These are phyloP conservation scores for Saccharomycopsis sp. DNA, from an alignment of 805 yeast genomes.

Conservation along the genomic window DNA sequence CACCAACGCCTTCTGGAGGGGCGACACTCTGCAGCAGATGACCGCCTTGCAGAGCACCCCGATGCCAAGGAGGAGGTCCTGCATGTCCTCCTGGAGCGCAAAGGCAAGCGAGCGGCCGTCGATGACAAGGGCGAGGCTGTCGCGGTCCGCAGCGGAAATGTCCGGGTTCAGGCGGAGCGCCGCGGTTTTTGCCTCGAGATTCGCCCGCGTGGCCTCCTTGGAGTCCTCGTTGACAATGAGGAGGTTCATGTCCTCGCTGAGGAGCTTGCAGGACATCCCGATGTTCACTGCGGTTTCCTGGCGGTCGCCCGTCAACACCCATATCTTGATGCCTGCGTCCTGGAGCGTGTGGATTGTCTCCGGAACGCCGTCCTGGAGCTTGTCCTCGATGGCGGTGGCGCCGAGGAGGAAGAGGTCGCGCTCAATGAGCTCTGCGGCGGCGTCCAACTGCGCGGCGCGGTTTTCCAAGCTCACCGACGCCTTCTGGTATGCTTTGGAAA, in stretches of 20 bases:
- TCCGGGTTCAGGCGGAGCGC: slow-evolving; percentile 56
- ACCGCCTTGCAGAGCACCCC: slow-evolving; percentile 92
- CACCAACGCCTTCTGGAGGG: slow-evolving; percentile 92
- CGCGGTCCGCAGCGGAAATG: slow-evolving; percentile 58
- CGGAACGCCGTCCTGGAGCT: slow-evolving; percentile 96
- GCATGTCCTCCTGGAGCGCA: slow-evolving; percentile 79
- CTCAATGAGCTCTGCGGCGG: slow-evolving; percentile 86
- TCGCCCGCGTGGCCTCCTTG: slow-evolving; percentile 66
- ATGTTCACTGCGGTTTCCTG: slow-evolving; percentile 98
- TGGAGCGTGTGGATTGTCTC: slow-evolving; percentile 93
- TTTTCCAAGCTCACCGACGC: slow-evolving; percentile 80
- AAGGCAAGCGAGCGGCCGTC: slow-evolving; percentile 88
- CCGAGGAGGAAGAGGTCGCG: slow-evolving; percentile 74
- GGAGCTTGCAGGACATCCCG: slow-evolving; percentile 93
- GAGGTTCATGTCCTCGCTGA: slow-evolving; percentile 94
- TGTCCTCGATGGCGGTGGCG: slow-evolving; percentile 98
- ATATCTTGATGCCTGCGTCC: slow-evolving; percentile 92
- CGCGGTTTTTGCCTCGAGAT: slow-evolving; percentile 64
- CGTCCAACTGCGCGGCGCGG: slow-evolving; percentile 72
- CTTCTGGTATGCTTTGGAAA: slow-evolving; percentile 61
- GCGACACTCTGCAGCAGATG: slow-evolving; percentile 96
- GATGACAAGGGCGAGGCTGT: slow-evolving; percentile 80
- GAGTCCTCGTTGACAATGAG: slow-evolving; percentile 82
- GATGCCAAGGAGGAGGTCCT: slow-evolving; percentile 67
- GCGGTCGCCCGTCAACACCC: slow-evolving; percentile 98